Percentiles rank a stretch among this genome's conserved stretches.
Conservation (phyloP, 306 rosid genomes). For the Cyamopsis tetragonoloba region DNA sequence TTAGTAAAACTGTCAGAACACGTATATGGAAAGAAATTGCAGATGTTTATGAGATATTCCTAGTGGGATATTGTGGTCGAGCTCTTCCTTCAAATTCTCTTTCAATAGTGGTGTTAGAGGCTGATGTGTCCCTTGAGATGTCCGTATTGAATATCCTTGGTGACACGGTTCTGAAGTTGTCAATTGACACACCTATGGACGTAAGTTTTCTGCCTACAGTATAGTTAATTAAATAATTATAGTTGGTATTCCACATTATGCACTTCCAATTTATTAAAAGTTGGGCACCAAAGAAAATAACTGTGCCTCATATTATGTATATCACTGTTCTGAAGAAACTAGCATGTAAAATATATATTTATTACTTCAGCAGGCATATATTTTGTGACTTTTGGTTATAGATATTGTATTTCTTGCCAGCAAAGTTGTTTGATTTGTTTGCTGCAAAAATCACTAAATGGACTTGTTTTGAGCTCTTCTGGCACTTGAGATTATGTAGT, state of each 20-base stretch:
- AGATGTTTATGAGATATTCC: constrained; percentile 87
- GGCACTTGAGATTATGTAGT: not conserved
- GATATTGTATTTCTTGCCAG: not conserved
- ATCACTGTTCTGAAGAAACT: not conserved
- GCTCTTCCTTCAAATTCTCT: constrained; percentile 84
- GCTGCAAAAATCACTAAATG: not conserved
- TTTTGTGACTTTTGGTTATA: constrained; percentile 16
- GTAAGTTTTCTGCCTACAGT: constrained; percentile 51
- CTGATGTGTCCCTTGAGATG: constrained; percentile 89
- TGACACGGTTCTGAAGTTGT: constrained; percentile 67
- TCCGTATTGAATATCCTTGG: constrained; percentile 72
- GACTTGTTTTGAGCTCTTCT: constrained; percentile 10
- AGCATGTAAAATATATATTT: not conserved
- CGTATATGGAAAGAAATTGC: constrained; percentile 96
- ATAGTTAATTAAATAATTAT: not conserved
- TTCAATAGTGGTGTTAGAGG: constrained; percentile 52
- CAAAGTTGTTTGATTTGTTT: not conserved
- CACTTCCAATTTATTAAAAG: not conserved
- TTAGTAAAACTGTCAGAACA: constrained; percentile 66
- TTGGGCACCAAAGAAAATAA: constrained; percentile 6
- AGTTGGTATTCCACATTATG: not conserved
- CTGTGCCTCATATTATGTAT: not conserved
- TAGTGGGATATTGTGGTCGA: constrained; percentile 92
- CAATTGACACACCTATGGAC: constrained; percentile 70
- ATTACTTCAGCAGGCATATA: too few species aligned